A percentile compares a stretch with the other conserved stretches of the same genome.
Conservation (phyloP, 192 early-diverging fungal species). For the Thamnidium elegans region DNA sequence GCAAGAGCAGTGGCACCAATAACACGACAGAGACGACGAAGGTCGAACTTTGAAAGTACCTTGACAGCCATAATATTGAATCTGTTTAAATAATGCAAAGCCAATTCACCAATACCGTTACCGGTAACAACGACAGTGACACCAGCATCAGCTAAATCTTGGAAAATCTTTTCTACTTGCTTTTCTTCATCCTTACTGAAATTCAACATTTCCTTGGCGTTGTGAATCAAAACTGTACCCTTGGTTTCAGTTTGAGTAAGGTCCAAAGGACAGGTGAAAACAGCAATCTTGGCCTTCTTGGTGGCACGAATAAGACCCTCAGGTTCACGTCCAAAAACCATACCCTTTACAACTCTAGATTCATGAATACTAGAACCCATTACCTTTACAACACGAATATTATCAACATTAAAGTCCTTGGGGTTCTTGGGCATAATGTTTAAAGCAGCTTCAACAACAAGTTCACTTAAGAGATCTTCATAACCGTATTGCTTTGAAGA, state of each 20-base stretch:
- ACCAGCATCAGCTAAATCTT: constrained; percentile 89
- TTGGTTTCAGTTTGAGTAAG: constrained; percentile 96
- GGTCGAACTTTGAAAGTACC: constrained; percentile 93
- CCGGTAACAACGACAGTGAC: constrained; percentile 93
- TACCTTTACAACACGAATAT: constrained; percentile 95
- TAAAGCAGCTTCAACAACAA: constrained; percentile 82
- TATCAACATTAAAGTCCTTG: constrained; percentile 91
- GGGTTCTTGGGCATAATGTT: constrained; percentile 90
- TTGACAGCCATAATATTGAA: constrained; percentile 86
- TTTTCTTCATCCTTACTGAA: constrained; percentile 95
- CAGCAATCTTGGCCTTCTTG: constrained; percentile 85
- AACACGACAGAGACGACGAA: constrained; percentile 91
- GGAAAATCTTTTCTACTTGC: constrained; percentile 82
- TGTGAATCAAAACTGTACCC: constrained; percentile 97
- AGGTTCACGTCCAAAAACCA: constrained; percentile 94
- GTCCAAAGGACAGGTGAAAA: constrained; percentile 93
- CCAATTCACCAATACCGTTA: constrained; percentile 85
- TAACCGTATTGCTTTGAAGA: constrained; percentile 95
- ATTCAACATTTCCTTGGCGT: constrained; percentile 93
- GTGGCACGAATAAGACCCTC: constrained; percentile 73
- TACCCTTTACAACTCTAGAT: constrained; percentile 86
- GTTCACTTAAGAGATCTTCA: constrained; percentile 77
- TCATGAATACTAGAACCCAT: constrained; percentile 89
- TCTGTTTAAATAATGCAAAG: constrained; percentile 93
- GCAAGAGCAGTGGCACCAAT: constrained; percentile 90